Base-by-base conservation (phyloP, 2,329 filamentous ascomycete genomes). In the Reticulascus tulasneorum region DNA sequence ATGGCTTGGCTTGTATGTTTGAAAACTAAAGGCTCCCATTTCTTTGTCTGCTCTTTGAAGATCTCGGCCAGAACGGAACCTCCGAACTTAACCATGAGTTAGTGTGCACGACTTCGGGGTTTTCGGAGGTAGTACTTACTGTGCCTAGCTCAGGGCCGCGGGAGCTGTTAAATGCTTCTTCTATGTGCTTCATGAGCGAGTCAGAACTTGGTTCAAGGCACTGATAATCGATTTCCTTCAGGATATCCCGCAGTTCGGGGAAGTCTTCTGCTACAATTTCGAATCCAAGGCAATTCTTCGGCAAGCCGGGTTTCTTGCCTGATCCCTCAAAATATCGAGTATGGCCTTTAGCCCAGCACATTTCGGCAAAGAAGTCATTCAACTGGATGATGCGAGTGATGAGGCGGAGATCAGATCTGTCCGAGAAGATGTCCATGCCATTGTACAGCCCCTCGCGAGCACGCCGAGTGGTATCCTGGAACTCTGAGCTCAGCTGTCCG, bases 101-200 rank as follows among this genome's bases (percentile, higher is more conserved):
- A 12, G 15, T 25, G 12, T 33, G 2, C 23, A 33, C 15, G 9
- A 19, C 8, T 18, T 13, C 11, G 7, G 20, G 20, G 16, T 19
- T 4, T 6, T 7, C 12, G 16, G 16, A 3, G 20, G 22, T 3
- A 33, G 18, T 10, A 49, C 57, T 48, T 39, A 64, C 64, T 5
- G 67, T 78, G 1, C 75, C 77, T 0, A 82, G 41, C 33, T 79
- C 73, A 12, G 73, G 70, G 0, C 73, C 75, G 0, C 73, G 69
- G 0, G 65, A 74, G 1, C 53, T 46, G 0, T 45, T 44, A 42
- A 77, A 72, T 0, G 27, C 35, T 5, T 25, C n/a, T n/a, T 23
- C 13, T 6, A 34, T 29, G 7, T 40, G 38, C 19, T 23, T 17
- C 22, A 71, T 52, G 29, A 79, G 73, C 5, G 54, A 44, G 0